Evolutionary conservation across 805 yeast species (phyloP).

Genomic region (baker's yeast (Saccharomyces cerevisiae)): DNA sequence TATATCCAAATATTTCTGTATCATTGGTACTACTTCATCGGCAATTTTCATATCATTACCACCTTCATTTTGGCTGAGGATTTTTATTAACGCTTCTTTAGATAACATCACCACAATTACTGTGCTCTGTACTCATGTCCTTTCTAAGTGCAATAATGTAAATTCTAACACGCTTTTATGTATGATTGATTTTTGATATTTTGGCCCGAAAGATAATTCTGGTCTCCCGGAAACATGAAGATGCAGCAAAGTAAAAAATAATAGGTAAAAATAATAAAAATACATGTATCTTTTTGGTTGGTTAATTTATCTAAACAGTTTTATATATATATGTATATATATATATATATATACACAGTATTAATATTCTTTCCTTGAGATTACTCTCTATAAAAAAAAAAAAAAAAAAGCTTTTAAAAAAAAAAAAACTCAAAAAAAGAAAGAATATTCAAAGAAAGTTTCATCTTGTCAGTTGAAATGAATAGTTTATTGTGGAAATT

Average conservation of each 20-base stretch:
- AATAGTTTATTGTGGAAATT: background rate
- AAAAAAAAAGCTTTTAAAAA: background rate
- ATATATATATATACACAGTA: background rate
- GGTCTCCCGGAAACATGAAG: background rate
- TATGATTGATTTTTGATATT: background rate
- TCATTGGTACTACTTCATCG: slow-evolving; percentile 13
- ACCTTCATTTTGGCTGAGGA: slow-evolving; percentile 16
- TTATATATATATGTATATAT: background rate
- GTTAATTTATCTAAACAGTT: background rate
- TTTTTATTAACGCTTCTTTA: slow-evolving; percentile 19
- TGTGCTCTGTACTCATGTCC: background rate
- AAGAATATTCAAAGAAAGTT: background rate
- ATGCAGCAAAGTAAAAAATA: background rate
- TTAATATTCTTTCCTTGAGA: background rate
- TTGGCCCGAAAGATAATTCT: background rate
- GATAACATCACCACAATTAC: slow-evolving; percentile 6
- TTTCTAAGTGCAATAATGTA: background rate
- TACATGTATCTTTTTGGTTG: background rate
- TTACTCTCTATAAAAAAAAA: background rate
- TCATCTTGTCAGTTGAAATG: background rate
- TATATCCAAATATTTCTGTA: slow-evolving; percentile 23
- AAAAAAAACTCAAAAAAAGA: background rate
- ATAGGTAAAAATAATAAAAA: background rate
- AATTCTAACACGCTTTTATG: background rate
- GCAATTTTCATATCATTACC: slow-evolving; percentile 17